A percentile compares a stretch with the other conserved stretches of the same genome.
Conservation (phyloP, 805 yeast genomes). For the Tetrapisispora namnaoensis region DNA sequence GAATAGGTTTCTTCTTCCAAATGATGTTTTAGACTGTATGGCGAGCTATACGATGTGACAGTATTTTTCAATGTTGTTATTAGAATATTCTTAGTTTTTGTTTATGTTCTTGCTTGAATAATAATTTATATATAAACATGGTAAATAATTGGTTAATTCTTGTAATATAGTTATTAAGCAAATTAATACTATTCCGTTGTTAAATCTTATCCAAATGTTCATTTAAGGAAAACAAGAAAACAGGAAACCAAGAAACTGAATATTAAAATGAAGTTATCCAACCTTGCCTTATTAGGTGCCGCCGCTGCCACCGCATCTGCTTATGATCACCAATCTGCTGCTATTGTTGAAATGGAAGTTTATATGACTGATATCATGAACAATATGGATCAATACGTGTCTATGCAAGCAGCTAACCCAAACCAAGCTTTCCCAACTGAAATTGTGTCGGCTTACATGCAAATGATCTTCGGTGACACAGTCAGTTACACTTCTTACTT, state of each 20-base stretch:
- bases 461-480: conserved; percentile 1
- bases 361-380: conserved; percentile 7
- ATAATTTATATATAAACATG: no score
- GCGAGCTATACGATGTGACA: no score
- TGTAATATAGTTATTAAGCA: no score
- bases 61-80: no score
- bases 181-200: no score
- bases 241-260: background rate
- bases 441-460: conserved; percentile 1
- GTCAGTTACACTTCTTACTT: conserved; percentile 3
- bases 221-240: no score
- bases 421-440: conserved; percentile 5
- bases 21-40: no score
- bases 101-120: no score
- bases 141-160: no score
- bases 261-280: conserved; percentile 2
- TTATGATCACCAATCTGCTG: conserved; percentile 1
- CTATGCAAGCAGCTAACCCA: conserved; percentile 7
- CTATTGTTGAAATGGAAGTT: conserved; percentile 5
- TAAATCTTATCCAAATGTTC: no score
- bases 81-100: no score
- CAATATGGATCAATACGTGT: conserved; percentile 3
- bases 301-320: conserved; percentile 4
- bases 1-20: no score
- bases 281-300: conserved; percentile 2